These are phyloP conservation scores for Striga asiatica DNA, from an alignment of 257 asterid species.

Conservation along the genomic window DNA sequence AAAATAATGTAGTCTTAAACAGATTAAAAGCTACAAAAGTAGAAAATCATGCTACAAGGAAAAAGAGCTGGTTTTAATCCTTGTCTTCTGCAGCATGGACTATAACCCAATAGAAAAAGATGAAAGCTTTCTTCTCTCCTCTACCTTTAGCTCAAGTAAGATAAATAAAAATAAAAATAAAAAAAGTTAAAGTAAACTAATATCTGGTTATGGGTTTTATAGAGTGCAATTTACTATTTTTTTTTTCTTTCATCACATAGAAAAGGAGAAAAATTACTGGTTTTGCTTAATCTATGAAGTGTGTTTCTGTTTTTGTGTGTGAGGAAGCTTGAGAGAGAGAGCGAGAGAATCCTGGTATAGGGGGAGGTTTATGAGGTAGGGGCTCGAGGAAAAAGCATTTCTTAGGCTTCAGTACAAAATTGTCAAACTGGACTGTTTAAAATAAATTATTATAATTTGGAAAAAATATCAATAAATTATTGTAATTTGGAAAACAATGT, in stretches of 20 bases:
- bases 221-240: no score
- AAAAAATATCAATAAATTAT: no score
- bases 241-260: no score
- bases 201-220: not conserved
- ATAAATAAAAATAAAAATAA: no score
- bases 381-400: constrained; percentile 66
- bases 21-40: no score
- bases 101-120: constrained; percentile 10
- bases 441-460: not conserved
- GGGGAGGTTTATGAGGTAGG: constrained; percentile 24
- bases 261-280: not conserved
- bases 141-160: no score
- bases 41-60: no score
- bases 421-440: constrained; percentile 6
- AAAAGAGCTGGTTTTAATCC: constrained; percentile 6
- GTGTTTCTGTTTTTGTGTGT: no score
- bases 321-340: constrained; percentile 5
- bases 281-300: not conserved
- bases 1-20: not conserved
- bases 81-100: constrained; percentile 18
- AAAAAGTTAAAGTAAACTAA: no score
- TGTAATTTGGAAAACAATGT: no score
- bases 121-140: constrained; percentile 13
- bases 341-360: constrained; percentile 9
- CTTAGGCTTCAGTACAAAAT: constrained; percentile 1